A percentile compares a stretch with the other conserved stretches of the same genome.
phyloP scores from a whole-genome alignment of 129 eudicot species.

The carrot (Daucus carota) region DNA sequence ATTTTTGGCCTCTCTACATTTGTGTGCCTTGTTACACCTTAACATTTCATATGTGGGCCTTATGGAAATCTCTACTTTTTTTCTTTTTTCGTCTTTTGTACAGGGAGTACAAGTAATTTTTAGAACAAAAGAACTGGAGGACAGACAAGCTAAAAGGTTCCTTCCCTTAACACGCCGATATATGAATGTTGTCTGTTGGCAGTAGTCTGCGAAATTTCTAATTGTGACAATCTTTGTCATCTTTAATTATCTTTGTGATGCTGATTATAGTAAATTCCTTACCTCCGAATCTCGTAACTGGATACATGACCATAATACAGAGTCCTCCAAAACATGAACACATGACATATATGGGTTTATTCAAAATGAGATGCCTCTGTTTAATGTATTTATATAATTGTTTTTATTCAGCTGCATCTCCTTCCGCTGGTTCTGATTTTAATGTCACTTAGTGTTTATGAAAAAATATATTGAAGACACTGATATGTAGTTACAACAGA shows the following conservation, averaged over 20 bases:
- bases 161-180: conserved; percentile 7
- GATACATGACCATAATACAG: neutral
- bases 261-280: neutral
- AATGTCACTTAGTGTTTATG: neutral
- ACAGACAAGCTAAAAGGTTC: conserved; percentile 65
- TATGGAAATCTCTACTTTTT: neutral
- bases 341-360: neutral
- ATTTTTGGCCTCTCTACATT: neutral
- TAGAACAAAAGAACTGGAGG: conserved; percentile 61
- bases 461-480: neutral
- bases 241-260: neutral
- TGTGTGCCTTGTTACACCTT: neutral
- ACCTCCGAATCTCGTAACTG: neutral
- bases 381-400: no score
- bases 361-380: neutral
- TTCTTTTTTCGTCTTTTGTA: neutral
- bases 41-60: conserved; percentile 5
- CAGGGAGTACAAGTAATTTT: conserved; percentile 51
- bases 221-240: neutral
- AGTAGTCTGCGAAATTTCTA: neutral
- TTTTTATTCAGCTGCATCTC: no score
- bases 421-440: neutral
- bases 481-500: neutral
- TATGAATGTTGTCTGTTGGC: neutral
- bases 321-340: neutral